phyloP scores from a whole-genome alignment of 305 asterid genomes.

The Fraxinus sp. region DNA sequence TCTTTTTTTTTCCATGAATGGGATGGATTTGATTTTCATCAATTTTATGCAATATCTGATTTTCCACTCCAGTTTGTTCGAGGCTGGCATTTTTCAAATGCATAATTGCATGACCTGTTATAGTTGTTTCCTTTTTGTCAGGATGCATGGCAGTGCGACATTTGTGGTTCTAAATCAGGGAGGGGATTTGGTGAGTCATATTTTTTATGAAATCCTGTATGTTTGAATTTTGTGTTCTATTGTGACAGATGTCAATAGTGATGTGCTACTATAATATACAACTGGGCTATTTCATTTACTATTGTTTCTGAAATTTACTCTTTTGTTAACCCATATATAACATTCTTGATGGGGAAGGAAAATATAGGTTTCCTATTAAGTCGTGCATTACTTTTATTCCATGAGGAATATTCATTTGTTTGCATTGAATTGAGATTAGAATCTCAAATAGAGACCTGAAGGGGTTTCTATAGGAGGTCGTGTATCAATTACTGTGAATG shows the following conservation, averaged over 20 bases:
- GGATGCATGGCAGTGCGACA: conserved; percentile 95
- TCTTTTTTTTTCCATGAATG: background rate
- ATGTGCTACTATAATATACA: background rate
- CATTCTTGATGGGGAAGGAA: background rate
- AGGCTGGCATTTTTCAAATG: conserved; percentile 1
- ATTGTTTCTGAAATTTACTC: conserved; percentile 17
- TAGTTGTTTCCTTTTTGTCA: conserved; percentile 33
- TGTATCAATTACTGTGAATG: background rate
- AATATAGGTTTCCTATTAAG: conserved; percentile 2
- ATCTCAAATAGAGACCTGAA: background rate
- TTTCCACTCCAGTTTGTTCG: background rate
- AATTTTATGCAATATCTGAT: background rate
- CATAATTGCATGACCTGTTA: conserved; percentile 9
- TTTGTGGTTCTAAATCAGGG: conserved; percentile 92
- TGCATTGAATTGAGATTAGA: background rate
- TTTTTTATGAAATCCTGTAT: background rate
- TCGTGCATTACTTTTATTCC: background rate
- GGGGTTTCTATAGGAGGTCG: background rate
- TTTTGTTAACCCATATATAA: background rate
- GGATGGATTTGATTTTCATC: background rate
- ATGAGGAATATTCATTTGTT: background rate
- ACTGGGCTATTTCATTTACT: background rate
- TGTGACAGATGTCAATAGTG: background rate
- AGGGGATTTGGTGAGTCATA: conserved; percentile 83
- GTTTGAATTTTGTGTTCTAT: background rate